Evolutionary conservation across 1,284 basidiomycete species (phyloP).

Genomic region (Kwoniella shivajii): DNA sequence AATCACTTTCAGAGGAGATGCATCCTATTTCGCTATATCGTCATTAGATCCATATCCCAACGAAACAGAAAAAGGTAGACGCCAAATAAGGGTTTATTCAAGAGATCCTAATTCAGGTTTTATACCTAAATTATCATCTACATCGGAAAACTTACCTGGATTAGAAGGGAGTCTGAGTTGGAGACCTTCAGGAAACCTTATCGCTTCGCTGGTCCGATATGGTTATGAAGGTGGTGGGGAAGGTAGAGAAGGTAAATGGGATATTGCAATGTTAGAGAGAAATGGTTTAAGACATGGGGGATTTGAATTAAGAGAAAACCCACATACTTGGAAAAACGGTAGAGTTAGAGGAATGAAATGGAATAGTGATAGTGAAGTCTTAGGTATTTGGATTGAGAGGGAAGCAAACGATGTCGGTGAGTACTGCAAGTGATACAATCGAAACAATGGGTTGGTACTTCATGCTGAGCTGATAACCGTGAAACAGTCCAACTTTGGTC

Average conservation of each 20-base stretch:
- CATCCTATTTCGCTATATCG: constrained; percentile 82
- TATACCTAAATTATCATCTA: constrained; percentile 75
- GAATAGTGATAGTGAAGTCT: constrained; percentile 84
- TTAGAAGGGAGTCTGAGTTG: constrained; percentile 80
- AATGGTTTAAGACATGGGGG: constrained; percentile 93
- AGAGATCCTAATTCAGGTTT: constrained; percentile 56
- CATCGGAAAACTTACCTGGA: constrained; percentile 79
- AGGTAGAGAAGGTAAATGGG: constrained; percentile 66
- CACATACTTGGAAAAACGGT: constrained; percentile 46
- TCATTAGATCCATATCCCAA: constrained; percentile 59
- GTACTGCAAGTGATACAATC: constrained; percentile 38
- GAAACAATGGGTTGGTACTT: no score
- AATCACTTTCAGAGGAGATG: constrained; percentile 93
- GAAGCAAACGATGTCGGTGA: constrained; percentile 67
- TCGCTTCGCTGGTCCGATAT: constrained; percentile 80
- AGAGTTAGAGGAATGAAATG: constrained; percentile 76
- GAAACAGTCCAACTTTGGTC: constrained; percentile 87
- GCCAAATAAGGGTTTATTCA: constrained; percentile 76
- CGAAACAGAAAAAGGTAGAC: constrained; percentile 42
- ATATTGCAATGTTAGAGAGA: constrained; percentile 92
- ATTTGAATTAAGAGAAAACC: constrained; percentile 68
- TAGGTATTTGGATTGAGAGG: constrained; percentile 80
- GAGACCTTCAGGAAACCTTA: constrained; percentile 85
- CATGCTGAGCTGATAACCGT: neutral
- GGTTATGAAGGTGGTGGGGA: constrained; percentile 68